Percentiles rank a stretch among this genome's conserved stretches.
These are phyloP conservation scores for Acer yangbiense DNA, from an alignment of 345 rosid genomes.

Conservation along the genomic window DNA sequence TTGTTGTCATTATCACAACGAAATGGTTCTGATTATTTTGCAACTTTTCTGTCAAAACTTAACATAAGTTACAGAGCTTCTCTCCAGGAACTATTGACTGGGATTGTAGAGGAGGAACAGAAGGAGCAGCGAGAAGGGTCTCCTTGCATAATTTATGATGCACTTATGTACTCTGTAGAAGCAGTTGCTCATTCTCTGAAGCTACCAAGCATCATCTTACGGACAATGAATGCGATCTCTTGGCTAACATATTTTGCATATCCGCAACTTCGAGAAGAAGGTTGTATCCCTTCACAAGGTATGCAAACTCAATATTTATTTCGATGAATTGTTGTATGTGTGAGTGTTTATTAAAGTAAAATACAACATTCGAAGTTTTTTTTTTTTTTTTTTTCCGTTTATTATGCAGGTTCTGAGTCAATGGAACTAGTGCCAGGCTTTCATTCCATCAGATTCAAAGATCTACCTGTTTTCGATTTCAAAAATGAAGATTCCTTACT, in stretches of 20 bases:
- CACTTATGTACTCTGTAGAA: slow-evolving; percentile 22
- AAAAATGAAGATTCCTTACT: neutral
- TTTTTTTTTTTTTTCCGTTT: no score
- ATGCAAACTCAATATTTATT: neutral
- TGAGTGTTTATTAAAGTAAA: no score
- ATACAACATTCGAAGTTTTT: neutral
- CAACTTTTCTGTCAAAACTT: slow-evolving; percentile 23
- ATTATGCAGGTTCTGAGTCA: neutral
- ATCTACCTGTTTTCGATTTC: neutral
- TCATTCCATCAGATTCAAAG: neutral
- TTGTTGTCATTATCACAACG: neutral
- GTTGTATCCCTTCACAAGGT: neutral
- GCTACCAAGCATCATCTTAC: slow-evolving; percentile 19
- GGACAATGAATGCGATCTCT: slow-evolving; percentile 13
- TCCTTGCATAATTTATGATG: slow-evolving; percentile 14
- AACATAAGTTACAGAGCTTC: slow-evolving; percentile 35
- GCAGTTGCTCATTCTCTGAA: slow-evolving; percentile 5
- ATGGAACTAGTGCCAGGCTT: neutral
- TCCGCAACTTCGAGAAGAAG: neutral
- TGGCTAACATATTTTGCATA: neutral
- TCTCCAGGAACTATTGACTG: slow-evolving; percentile 30
- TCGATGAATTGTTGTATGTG: no score
- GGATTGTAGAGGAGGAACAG: neutral
- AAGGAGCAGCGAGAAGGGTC: neutral
- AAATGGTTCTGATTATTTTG: slow-evolving; percentile 19